phyloP scores from a whole-genome alignment of 2,329 filamentous ascomycete genomes.

The Monilinia aucupariae region DNA sequence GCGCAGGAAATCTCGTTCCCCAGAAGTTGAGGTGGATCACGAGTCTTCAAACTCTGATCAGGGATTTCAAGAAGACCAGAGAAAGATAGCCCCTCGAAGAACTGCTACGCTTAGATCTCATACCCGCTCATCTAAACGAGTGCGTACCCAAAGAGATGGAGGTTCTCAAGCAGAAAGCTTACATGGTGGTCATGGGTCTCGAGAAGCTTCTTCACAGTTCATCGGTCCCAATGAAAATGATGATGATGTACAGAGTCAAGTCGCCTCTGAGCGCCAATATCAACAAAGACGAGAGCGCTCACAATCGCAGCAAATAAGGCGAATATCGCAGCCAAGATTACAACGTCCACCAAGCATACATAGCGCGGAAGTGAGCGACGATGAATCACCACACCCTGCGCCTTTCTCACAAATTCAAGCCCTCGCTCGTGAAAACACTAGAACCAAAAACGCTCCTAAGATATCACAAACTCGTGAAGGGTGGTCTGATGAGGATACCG shows the following conservation, averaged over 20 bases:
- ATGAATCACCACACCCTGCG: neutral
- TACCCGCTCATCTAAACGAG: neutral
- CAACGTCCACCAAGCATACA: neutral
- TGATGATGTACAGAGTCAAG: neutral
- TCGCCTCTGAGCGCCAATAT: neutral
- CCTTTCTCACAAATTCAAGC: neutral
- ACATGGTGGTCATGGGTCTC: neutral
- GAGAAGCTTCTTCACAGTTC: neutral
- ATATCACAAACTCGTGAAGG: slow-evolving; percentile 22
- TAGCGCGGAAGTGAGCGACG: neutral
- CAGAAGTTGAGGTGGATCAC: neutral
- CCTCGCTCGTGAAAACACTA: neutral
- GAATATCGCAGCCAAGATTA: neutral
- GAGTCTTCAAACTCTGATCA: slow-evolving; percentile 22
- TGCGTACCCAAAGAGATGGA: neutral
- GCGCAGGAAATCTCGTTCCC: neutral
- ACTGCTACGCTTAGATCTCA: neutral
- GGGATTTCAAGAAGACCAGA: slow-evolving; percentile 27
- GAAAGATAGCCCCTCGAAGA: slow-evolving; percentile 20
- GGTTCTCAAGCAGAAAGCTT: neutral
- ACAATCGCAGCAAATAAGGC: neutral
- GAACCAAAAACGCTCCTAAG: neutral
- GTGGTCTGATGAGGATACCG: slow-evolving; percentile 40
- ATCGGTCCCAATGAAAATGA: neutral
- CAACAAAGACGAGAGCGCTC: neutral